phyloP scores from a whole-genome alignment of 495 filamentous ascomycete species.

The Acidomyces sp. region DNA sequence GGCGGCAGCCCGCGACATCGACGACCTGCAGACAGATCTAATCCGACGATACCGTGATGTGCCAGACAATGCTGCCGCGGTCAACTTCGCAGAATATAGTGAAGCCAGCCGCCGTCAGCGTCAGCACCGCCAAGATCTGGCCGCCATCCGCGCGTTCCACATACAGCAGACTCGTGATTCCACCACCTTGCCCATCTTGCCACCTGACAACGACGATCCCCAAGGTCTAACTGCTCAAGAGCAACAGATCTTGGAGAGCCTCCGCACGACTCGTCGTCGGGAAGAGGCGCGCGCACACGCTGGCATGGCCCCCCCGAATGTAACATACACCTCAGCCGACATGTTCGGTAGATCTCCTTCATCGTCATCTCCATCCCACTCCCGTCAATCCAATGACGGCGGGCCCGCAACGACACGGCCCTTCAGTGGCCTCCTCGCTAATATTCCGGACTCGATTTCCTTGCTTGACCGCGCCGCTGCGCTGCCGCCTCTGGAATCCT shows the following conservation, averaged over 20 bases:
- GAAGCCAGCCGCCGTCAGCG: conserved; percentile 26
- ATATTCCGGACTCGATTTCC: conserved; percentile 13
- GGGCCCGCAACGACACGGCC: conserved; percentile 20
- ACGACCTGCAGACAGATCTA: conserved; percentile 27
- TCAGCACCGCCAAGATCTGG: conserved; percentile 18
- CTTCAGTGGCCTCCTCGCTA: conserved; percentile 7
- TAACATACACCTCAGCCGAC: conserved; percentile 34
- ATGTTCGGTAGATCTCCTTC: no score
- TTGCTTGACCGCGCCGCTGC: no score
- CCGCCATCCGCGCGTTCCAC: conserved; percentile 4
- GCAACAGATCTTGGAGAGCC: conserved; percentile 44
- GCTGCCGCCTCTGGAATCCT: not conserved
- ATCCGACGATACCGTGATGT: conserved; percentile 30
- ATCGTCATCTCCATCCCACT: no score
- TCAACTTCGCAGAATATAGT: conserved; percentile 32
- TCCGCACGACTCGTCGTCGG: conserved; percentile 32
- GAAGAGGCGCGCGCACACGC: conserved; percentile 23
- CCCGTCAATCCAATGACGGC: no score
- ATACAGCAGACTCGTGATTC: not conserved
- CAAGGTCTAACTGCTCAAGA: conserved; percentile 44
- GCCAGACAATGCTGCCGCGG: conserved; percentile 25
- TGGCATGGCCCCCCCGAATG: conserved; percentile 25
- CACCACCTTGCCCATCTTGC: conserved; percentile 13
- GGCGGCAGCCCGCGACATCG: conserved; percentile 15
- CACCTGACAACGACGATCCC: conserved; percentile 27